Evolutionary conservation across 805 yeast genomes (phyloP).

Genomic region (Ogataea pini): DNA sequence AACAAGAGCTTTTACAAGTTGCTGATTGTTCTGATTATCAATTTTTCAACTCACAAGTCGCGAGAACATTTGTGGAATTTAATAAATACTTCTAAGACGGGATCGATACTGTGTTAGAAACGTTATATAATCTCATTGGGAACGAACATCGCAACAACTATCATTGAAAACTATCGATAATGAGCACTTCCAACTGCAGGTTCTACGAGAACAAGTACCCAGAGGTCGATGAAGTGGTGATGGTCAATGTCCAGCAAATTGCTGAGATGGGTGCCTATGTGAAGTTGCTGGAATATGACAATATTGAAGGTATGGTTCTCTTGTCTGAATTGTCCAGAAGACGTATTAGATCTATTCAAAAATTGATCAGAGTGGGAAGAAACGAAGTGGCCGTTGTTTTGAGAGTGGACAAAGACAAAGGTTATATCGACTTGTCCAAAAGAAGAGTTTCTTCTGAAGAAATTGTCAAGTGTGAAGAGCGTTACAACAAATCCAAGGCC

Average conservation of each 20-base stretch:
- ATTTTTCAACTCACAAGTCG: background rate
- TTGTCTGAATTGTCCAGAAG: constrained; percentile 96
- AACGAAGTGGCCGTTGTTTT: constrained; percentile 97
- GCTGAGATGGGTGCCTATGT: constrained; percentile 99
- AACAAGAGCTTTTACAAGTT: background rate
- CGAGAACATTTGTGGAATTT: background rate
- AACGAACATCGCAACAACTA: background rate
- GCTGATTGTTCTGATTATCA: background rate
- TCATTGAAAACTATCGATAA: constrained; percentile 26
- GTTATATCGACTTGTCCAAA: constrained; percentile 95
- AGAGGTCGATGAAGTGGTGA: constrained; percentile 97
- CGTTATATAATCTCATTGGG: background rate
- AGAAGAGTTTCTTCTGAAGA: constrained; percentile 98
- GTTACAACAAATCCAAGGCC: constrained; percentile 94
- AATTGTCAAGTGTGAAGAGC: constrained; percentile 94
- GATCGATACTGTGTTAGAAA: background rate
- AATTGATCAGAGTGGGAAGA: constrained; percentile 95
- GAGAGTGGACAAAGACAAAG: constrained; percentile 98
- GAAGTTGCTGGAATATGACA: constrained; percentile 92
- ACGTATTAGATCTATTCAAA: constrained; percentile 97
- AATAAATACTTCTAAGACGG: background rate
- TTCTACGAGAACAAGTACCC: constrained; percentile 98
- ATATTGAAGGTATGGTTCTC: constrained; percentile 98
- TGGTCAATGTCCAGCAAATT: constrained; percentile 97
- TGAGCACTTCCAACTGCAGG: constrained; percentile 91